Evolutionary conservation across 2,329 filamentous ascomycete species (phyloP), one percentile per base, ranked within the genome.

Genomic region (Cytospora piceicola): DNA sequence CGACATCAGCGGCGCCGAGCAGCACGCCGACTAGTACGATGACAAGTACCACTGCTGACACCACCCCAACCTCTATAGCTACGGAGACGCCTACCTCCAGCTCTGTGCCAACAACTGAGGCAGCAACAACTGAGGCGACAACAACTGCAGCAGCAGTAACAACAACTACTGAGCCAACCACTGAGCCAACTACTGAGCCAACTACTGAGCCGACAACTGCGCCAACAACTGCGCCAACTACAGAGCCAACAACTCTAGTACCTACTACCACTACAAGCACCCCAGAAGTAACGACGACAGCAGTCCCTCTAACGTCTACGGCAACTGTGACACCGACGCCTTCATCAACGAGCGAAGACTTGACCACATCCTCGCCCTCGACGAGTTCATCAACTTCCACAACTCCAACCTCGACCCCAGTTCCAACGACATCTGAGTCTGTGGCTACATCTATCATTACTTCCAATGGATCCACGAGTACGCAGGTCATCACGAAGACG

Each of bases 31-130:
- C 34, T 32, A 64, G 56, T n/a, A 57, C 66, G 39, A 24, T 65
- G 42, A 65, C 63, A 56, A 67, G 67, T 64, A 53, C 64, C 49
- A 22, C 61, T 68, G 64, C 67, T 68, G 58, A 68, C 67, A 64
- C 64, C 34, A 57, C 54, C 32, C n/a, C 67, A 52, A 61, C 64
- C 49, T 55, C 67, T 53, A 56, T 52, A 66, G 64, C 57, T 53
- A 34, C 62, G 66, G 62, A 59, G 22, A 51, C 59, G 1, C 20
- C 49, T n/a, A 61, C 30, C 46, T 42, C 55, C 55, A 42, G 34
- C 54, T 39, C 54, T 15, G 54, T 39, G 12, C 30, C 49, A 52
- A 39, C 59, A 7, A 55, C 59, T 9, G 54, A 51, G 22, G 36
- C 51, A n/a, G n/a, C 62, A 4, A 53, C 57, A n/a, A 15, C 56